phyloP scores from a whole-genome alignment of 1,139 yeast species.

The Pneumocystis murina region DNA sequence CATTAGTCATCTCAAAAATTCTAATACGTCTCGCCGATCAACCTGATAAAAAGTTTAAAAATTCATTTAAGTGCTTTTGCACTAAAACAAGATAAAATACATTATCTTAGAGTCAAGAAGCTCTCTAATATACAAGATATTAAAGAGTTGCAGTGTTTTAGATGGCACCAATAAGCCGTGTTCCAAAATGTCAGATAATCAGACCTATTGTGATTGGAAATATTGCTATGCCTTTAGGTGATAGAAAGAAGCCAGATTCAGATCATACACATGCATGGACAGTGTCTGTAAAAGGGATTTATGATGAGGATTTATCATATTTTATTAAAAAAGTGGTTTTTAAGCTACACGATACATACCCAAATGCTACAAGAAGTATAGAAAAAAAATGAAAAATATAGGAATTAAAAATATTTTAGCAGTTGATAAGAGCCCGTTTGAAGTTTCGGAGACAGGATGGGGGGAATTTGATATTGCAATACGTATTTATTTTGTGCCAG shows the following conservation, averaged over 20 bases:
- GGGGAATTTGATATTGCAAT: slow-evolving; percentile 93
- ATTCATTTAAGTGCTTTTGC: too few species aligned
- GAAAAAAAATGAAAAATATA: neutral
- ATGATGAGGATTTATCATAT: slow-evolving; percentile 67
- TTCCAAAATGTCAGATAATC: slow-evolving; percentile 9
- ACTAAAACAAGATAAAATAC: too few species aligned
- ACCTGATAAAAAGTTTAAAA: neutral
- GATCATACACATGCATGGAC: slow-evolving; percentile 98
- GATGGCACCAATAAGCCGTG: neutral
- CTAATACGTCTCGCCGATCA: neutral
- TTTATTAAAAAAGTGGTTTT: slow-evolving; percentile 82
- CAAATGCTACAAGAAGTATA: slow-evolving; percentile 51
- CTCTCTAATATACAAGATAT: too few species aligned
- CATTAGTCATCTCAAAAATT: neutral
- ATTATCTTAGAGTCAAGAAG: too few species aligned
- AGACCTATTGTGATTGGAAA: slow-evolving; percentile 82
- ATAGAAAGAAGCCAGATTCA: slow-evolving; percentile 50
- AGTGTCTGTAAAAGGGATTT: slow-evolving; percentile 72
- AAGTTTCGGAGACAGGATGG: slow-evolving; percentile 97
- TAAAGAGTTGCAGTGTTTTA: neutral
- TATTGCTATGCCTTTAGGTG: slow-evolving; percentile 57
- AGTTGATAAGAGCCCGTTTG: slow-evolving; percentile 41
- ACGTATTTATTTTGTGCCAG: slow-evolving; percentile 70
- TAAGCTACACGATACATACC: slow-evolving; percentile 88
- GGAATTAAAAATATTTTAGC: slow-evolving; percentile 52